Percentiles rank a stretch among this genome's conserved stretches.
Evolutionary conservation across 2,329 filamentous ascomycete genomes (phyloP).

Genomic region (Penicillium sp.): DNA sequence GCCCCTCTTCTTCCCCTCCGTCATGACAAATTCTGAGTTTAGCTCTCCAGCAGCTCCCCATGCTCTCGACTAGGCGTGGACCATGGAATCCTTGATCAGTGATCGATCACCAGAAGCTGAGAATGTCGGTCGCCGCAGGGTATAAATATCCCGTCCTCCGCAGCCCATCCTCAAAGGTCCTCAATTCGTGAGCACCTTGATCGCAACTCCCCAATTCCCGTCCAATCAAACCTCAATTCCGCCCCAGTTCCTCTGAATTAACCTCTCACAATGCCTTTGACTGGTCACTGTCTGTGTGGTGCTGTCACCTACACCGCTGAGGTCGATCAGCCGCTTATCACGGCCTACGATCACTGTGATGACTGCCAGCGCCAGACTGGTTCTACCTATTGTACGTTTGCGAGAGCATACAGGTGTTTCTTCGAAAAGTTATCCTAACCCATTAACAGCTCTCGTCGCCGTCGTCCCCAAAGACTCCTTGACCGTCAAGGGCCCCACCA

Average conservation of each 20-base stretch:
- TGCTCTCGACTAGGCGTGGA: not conserved
- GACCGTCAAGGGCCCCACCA: constrained; percentile 66
- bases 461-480: constrained; percentile 71
- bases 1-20: constrained; percentile 7
- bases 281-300: constrained; percentile 73
- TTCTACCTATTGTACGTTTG: constrained; percentile 63
- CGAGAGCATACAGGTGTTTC: not conserved
- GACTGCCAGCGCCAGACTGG: constrained; percentile 74
- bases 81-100: constrained; percentile 1
- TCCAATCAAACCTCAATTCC: constrained; percentile 36
- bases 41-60: constrained; percentile 1
- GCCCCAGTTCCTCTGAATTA: not conserved
- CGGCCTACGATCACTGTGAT: constrained; percentile 73
- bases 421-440: not conserved
- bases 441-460: constrained; percentile 61
- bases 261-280: constrained; percentile 63
- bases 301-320: constrained; percentile 71
- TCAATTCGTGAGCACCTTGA: constrained; percentile 34
- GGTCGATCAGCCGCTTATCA: constrained; percentile 43
- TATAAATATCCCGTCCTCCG: constrained; percentile 31
- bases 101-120: not conserved
- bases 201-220: constrained; percentile 49
- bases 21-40: constrained; percentile 43
- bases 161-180: constrained; percentile 28
- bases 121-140: not conserved